Conservation (phyloP, 805 yeast species). For the Metschnikowia vanudenii region DNA sequence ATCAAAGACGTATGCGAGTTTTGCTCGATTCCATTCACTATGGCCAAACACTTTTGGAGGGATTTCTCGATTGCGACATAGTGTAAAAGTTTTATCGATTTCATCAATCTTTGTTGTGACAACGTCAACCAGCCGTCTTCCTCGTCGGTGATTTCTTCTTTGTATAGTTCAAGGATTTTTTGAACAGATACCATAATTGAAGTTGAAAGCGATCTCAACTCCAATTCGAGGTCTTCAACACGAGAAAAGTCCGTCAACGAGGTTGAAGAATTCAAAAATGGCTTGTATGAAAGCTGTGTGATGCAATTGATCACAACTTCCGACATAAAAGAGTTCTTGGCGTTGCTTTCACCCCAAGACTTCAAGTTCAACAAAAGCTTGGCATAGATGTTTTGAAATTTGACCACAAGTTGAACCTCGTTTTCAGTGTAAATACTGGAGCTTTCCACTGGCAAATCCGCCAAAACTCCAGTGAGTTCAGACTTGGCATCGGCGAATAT, state of each 20-base stretch:
- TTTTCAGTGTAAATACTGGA: constrained; percentile 14
- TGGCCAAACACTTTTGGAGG: constrained; percentile 33
- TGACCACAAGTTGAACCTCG: constrained; percentile 20
- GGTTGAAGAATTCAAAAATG: constrained; percentile 26
- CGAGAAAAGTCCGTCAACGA: constrained; percentile 19
- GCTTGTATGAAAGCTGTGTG: constrained; percentile 15
- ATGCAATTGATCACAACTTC: constrained; percentile 52
- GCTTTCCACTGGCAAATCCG: constrained; percentile 4
- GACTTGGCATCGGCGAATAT: constrained; percentile 12
- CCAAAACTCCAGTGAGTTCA: not conserved
- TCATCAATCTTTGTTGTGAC: constrained; percentile 45
- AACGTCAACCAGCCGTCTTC: constrained; percentile 65
- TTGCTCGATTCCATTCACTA: constrained; percentile 38
- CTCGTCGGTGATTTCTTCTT: constrained; percentile 38
- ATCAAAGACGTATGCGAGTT: constrained; percentile 35
- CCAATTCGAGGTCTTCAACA: constrained; percentile 43
- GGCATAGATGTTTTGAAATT: constrained; percentile 21
- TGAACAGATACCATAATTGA: constrained; percentile 70
- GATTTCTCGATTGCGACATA: constrained; percentile 34
- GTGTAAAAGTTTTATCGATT: constrained; percentile 44
- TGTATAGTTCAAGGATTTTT: constrained; percentile 43
- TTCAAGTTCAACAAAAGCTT: constrained; percentile 27
- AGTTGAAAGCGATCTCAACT: constrained; percentile 51
- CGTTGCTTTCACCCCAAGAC: constrained; percentile 34
- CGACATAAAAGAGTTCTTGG: constrained; percentile 44